Evolutionary conservation across 495 filamentous ascomycete genomes (phyloP).

Genomic region (Ramalina peruviana): DNA sequence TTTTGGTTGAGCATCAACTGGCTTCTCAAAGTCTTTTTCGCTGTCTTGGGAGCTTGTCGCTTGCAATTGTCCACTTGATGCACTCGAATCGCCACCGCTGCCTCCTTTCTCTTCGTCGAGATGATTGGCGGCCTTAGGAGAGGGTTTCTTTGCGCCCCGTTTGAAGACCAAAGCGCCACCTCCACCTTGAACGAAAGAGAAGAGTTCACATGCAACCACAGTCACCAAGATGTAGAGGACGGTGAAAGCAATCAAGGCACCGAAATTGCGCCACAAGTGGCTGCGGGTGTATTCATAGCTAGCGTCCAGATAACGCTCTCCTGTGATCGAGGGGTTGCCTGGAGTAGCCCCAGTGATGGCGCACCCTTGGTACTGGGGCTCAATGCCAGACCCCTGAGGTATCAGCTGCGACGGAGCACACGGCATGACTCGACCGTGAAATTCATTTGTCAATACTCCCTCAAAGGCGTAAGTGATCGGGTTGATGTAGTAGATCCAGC

Average conservation of each 20-base stretch:
- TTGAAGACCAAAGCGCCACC: slow-evolving; percentile 55
- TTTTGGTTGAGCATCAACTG: slow-evolving; percentile 31
- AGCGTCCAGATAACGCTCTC: slow-evolving; percentile 42
- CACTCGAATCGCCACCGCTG: slow-evolving; percentile 23
- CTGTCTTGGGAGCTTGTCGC: slow-evolving; percentile 24
- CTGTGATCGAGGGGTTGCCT: slow-evolving; percentile 33
- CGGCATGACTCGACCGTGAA: slow-evolving; percentile 40
- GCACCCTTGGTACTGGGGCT: slow-evolving; percentile 45
- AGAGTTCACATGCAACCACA: slow-evolving; percentile 41
- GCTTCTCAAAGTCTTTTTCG: background rate
- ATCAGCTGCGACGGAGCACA: slow-evolving; percentile 44
- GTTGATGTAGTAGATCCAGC: slow-evolving; percentile 61
- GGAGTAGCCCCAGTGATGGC: slow-evolving; percentile 41
- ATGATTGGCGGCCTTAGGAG: slow-evolving; percentile 26
- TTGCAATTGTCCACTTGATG: slow-evolving; percentile 31
- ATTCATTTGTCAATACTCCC: slow-evolving; percentile 52
- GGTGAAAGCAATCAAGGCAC: slow-evolving; percentile 55
- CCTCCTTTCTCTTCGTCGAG: slow-evolving; percentile 34
- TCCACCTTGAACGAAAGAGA: slow-evolving; percentile 37
- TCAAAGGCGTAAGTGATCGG: slow-evolving; percentile 64
- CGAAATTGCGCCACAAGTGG: slow-evolving; percentile 73
- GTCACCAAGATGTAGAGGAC: slow-evolving; percentile 58
- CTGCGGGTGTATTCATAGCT: slow-evolving; percentile 45
- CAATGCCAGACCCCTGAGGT: slow-evolving; percentile 37
- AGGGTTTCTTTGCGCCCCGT: slow-evolving; percentile 40